These are phyloP conservation scores for Macroventuria anomochaeta DNA, from an alignment of 2,329 filamentous ascomycete species.

Conservation along the genomic window DNA sequence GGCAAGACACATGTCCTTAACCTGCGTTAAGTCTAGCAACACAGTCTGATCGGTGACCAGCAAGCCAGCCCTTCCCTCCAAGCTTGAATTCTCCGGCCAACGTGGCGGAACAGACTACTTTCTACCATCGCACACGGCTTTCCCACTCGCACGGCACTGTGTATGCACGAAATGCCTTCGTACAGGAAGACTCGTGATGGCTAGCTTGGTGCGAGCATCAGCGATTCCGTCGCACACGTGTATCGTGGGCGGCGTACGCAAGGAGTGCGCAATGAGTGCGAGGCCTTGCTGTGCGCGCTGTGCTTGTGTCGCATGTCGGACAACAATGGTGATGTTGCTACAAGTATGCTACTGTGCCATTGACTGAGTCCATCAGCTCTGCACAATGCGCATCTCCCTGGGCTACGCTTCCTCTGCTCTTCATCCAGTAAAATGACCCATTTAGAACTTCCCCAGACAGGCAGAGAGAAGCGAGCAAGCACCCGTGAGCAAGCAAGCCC, in stretches of 20 bases:
- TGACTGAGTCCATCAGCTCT: conserved; percentile 3
- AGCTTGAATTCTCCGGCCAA: conserved; percentile 30
- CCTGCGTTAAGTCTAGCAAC: conserved; percentile 11
- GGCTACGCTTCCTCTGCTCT: not conserved
- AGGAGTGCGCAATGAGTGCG: conserved; percentile 11
- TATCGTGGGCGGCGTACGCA: conserved; percentile 14
- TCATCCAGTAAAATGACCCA: not conserved
- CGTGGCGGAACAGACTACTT: conserved; percentile 33
- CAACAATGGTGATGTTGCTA: conserved; percentile 3
- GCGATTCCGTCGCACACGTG: conserved; percentile 21
- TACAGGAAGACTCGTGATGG: conserved; percentile 17
- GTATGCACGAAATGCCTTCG: conserved; percentile 30
- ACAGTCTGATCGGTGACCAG: conserved; percentile 8
- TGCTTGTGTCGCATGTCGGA: conserved; percentile 16
- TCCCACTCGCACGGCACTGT: conserved; percentile 28
- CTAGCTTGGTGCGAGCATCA: conserved; percentile 20
- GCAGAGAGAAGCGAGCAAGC: conserved; percentile 14
- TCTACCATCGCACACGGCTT: conserved; percentile 25
- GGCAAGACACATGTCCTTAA: conserved; percentile 11
- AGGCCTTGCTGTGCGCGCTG: conserved; percentile 15
- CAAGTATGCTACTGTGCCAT: conserved; percentile 14
- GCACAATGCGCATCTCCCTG: conserved; percentile 1
- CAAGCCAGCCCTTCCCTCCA: conserved; percentile 11
- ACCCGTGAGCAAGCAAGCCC: conserved; percentile 1
- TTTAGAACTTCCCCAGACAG: not conserved